Percentiles rank a stretch among this genome's conserved stretches.
Conservation (phyloP, 108 stramenopile species). For the Nitzschia sp. region DNA sequence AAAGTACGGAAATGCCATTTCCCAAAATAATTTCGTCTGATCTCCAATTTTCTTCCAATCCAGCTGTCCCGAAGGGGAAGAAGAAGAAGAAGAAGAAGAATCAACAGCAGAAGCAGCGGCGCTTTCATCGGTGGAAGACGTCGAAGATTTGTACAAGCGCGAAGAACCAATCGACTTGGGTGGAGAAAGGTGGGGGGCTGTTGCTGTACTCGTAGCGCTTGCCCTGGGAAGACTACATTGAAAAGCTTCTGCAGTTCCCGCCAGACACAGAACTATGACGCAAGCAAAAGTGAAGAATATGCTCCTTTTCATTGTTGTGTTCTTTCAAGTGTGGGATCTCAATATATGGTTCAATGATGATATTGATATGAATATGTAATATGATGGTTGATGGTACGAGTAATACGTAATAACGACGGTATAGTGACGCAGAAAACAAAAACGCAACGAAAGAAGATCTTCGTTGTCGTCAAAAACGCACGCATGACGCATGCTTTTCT, state of each 20-base stretch:
- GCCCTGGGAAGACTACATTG: not conserved
- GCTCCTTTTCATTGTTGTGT: not conserved
- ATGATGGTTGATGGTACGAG: too few species aligned
- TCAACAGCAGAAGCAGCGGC: not conserved
- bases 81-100: not conserved
- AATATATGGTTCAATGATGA: too few species aligned
- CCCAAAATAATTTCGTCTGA: conserved; percentile 57
- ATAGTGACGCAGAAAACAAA: too few species aligned
- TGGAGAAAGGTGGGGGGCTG: too few species aligned
- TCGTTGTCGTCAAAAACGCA: too few species aligned
- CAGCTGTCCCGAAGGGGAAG: conserved; percentile 9
- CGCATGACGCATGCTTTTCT: too few species aligned
- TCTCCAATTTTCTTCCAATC: conserved; percentile 38
- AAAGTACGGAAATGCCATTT: conserved; percentile 90
- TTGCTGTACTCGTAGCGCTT: not conserved
- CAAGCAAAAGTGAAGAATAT: not conserved
- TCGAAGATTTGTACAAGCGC: not conserved
- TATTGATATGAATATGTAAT: too few species aligned
- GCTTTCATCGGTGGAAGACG: not conserved
- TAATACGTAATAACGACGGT: too few species aligned
- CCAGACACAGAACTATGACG: not conserved
- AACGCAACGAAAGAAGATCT: too few species aligned
- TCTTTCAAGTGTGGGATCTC: too few species aligned
- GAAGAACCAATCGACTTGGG: too few species aligned
- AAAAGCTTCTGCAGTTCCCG: not conserved